Conservation (phyloP, 2,329 filamentous ascomycete genomes). For the Botrytis porri region DNA sequence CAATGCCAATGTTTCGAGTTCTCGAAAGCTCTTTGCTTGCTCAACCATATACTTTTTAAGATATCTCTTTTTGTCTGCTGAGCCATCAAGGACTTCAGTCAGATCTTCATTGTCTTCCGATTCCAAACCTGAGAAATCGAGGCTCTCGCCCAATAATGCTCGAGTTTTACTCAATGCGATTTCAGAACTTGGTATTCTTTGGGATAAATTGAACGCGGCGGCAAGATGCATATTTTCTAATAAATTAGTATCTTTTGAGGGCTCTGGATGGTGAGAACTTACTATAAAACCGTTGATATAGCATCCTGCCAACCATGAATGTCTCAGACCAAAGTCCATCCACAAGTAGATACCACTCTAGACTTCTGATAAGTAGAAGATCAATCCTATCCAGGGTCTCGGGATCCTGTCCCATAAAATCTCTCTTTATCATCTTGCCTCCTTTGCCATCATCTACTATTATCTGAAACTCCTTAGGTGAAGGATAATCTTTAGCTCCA, state of each 20-base stretch:
- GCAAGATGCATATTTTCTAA: slow-evolving; percentile 46
- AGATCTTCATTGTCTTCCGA: slow-evolving; percentile 33
- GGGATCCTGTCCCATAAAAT: slow-evolving; percentile 67
- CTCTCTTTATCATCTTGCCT: slow-evolving; percentile 63
- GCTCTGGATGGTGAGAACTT: slow-evolving; percentile 44
- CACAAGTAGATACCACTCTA: slow-evolving; percentile 82
- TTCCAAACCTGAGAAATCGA: slow-evolving; percentile 39
- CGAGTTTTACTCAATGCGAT: slow-evolving; percentile 39
- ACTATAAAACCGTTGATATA: slow-evolving; percentile 86
- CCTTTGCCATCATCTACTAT: slow-evolving; percentile 46
- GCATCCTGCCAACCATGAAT: slow-evolving; percentile 63
- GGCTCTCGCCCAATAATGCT: slow-evolving; percentile 41
- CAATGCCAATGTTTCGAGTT: slow-evolving; percentile 65
- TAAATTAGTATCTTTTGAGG: slow-evolving; percentile 22
- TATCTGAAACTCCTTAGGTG: slow-evolving; percentile 50
- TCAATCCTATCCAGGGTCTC: slow-evolving; percentile 62
- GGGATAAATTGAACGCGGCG: slow-evolving; percentile 53
- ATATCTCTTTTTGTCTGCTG: slow-evolving; percentile 38
- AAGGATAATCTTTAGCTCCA: slow-evolving; percentile 40
- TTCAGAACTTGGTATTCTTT: slow-evolving; percentile 49
- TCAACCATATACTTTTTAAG: slow-evolving; percentile 42
- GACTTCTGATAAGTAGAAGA: slow-evolving; percentile 67
- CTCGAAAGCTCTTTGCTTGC: slow-evolving; percentile 61
- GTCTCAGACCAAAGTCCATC: slow-evolving; percentile 69
- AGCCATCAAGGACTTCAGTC: slow-evolving; percentile 37